Percentiles rank a stretch among this genome's conserved stretches.
phyloP scores from a whole-genome alignment of 768 basidiomycete species.

The Goffeauzyma gilvescens region DNA sequence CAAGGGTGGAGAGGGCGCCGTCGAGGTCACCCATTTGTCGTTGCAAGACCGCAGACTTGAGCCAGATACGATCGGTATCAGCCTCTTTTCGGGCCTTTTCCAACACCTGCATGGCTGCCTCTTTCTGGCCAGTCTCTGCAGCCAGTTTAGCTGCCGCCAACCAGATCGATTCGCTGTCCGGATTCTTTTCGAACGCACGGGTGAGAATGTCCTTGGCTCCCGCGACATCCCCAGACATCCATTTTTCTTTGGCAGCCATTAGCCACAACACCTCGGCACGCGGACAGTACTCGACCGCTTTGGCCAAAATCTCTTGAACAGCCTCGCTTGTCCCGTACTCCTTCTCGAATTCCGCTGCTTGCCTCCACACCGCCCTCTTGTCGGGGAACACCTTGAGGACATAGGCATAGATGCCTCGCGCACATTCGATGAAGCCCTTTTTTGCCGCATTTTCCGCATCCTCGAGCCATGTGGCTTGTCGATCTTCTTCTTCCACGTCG shows the following conservation, averaged over 20 bases:
- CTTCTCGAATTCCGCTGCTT: conserved; percentile 85
- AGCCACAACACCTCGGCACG: conserved; percentile 94
- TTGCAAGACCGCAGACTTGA: conserved; percentile 94
- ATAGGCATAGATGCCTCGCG: conserved; percentile 74
- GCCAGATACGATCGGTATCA: conserved; percentile 95
- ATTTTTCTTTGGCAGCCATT: conserved; percentile 96
- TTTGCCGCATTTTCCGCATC: conserved; percentile 71
- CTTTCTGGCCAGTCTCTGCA: conserved; percentile 80
- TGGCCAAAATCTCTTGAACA: conserved; percentile 57
- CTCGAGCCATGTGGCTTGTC: conserved; percentile 69
- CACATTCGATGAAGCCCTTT: conserved; percentile 57
- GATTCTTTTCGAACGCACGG: conserved; percentile 78
- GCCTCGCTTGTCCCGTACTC: conserved; percentile 68
- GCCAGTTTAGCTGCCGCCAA: conserved; percentile 91
- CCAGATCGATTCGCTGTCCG: conserved; percentile 95
- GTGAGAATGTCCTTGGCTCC: conserved; percentile 79
- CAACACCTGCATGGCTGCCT: conserved; percentile 66
- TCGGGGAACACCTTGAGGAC: conserved; percentile 81
- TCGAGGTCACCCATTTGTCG: conserved; percentile 62
- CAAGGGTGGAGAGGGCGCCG: conserved; percentile 50
- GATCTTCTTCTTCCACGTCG: conserved; percentile 89
- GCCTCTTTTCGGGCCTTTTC: conserved; percentile 76
- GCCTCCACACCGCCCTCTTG: conserved; percentile 63
- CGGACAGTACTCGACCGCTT: conserved; percentile 77
- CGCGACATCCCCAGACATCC: conserved; percentile 70